Base-by-base conservation (phyloP, 495 filamentous ascomycete genomes). In the Penicillium samsonianum region DNA sequence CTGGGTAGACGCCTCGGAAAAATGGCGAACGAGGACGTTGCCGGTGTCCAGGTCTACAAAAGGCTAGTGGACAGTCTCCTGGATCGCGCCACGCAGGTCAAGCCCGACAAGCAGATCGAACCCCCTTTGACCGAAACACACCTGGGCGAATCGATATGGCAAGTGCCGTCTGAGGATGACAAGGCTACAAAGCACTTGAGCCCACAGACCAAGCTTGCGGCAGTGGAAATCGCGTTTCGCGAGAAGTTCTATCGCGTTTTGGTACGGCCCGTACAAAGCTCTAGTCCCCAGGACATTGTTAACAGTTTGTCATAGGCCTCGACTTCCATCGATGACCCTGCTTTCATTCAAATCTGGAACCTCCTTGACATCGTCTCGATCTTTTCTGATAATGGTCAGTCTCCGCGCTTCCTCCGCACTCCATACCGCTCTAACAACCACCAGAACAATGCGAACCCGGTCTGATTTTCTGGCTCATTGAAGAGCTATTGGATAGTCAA, bases 401-500 rank as follows among this genome's bases (percentile, higher is more conserved):
- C 26, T 31, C 45, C 31, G 49, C 50, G 42, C 17, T 35, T 38
- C 23, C 23, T 17, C 16, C 31, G 10, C 30, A 14, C 1, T 41
- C 37, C 16, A 41, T 12, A 41, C n/a, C 7, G 16, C 33, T 41
- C 50, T 71, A 64, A 79, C 69, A 62, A 47, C 35, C 43, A 60
- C 8, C 57, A 85, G 90, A 91, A 68, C 85, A 89, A 77, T 95
- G 90, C 67, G 90, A 96, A 59, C 83, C 90, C 1, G 90, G 87
- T 25, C 78, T 98, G 35, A 82, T 93, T 10, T 90, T 95, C 61
- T 92, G 87, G 83, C 82, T 98, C 14, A 86, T 97, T 17, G 94
- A 99, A 68, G 94, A 99, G 68, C 82, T 98, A 0, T 82, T 99
- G 44, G 95, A 98, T 73, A 96, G 91, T 58, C 94, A 96, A 67